Evolutionary conservation across 352 stramenopile genomes (phyloP), one percentile per base, ranked within the genome.

Genomic region (Elongisporangium prolatum): DNA sequence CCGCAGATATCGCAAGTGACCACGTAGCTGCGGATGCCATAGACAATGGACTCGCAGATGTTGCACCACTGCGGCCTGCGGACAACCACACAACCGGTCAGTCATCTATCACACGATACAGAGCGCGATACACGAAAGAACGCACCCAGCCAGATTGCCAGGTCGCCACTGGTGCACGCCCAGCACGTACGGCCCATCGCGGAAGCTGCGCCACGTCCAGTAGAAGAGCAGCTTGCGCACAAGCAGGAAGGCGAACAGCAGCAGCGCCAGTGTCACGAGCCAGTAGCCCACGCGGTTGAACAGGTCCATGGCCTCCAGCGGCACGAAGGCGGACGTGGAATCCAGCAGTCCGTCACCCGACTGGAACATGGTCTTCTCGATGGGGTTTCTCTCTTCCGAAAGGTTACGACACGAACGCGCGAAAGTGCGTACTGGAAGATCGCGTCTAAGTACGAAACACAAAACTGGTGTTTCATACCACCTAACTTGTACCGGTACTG

Each of bases 21-120:
- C 20, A 93, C 84, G 60, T 93, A 91, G 65, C 84, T 93, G 63
- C 84, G 81, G 65, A 93, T 93, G 53, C 84, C 81, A 61, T 91
- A 90, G 60, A 91, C 80, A 52, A 88, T 83, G 20, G 72, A 73
- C 50, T 91, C 71, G 64, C 84, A 93, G 56, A 91, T 73, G 28
- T 93, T 93, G 65, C 84, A 93, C 84, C 84, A 91, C 60, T 90
- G 74, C 21, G 80, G 77, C 1, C 79, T 87, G 56, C n/a, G 54
- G 3, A 48, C 11, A 60, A n/a, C 22, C 5, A 14, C 60, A 2
- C 22, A 60, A 2, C 13, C 16, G 0, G 21, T 18, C 50, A 11
- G 16, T 61, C 54, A 69, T 57, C 10, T 3, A 21, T 22, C 10
- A 49, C 1, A 11, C 4, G 54, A 52, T 24, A n/a, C 22, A 48